Percentiles rank a stretch among this genome's conserved stretches.
These are phyloP conservation scores for Paramyrothecium sp. DNA, from an alignment of 2,329 filamentous ascomycete genomes.

Conservation along the genomic window DNA sequence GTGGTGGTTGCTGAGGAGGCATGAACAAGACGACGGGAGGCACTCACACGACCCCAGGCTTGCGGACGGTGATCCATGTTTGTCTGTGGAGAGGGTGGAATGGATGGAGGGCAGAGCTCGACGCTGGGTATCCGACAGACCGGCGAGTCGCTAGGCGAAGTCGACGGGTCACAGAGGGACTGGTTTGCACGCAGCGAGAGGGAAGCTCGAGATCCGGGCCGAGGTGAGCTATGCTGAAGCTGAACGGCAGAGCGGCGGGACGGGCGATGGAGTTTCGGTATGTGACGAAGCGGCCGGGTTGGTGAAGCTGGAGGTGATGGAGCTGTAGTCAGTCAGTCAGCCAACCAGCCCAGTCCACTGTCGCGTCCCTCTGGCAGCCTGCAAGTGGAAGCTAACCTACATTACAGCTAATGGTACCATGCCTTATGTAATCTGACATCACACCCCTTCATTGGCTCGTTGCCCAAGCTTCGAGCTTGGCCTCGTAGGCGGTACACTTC, in stretches of 20 bases:
- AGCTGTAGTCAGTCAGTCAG: conserved; percentile 21
- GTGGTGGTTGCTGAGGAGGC: conserved; percentile 11
- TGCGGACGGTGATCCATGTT: conserved; percentile 71
- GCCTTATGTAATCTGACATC: conserved; percentile 28
- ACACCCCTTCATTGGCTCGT: conserved; percentile 25
- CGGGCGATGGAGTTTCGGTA: neutral
- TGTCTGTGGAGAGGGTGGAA: conserved; percentile 6
- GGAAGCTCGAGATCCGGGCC: neutral
- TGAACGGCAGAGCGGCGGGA: too few species aligned
- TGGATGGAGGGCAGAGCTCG: neutral
- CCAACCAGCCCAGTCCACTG: neutral
- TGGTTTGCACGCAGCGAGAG: neutral
- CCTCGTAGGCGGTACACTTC: neutral
- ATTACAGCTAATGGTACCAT: too few species aligned
- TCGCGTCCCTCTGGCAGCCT: conserved; percentile 35
- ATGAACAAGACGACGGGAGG: neutral
- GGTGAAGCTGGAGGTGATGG: conserved; percentile 10
- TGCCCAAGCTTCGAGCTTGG: neutral
- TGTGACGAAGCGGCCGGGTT: conserved; percentile 1
- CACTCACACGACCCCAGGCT: conserved; percentile 69
- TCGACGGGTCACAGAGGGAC: neutral
- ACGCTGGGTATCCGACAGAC: conserved; percentile 2
- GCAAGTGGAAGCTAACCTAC: too few species aligned
- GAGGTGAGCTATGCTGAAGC: too few species aligned
- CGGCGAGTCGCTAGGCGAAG: neutral